phyloP scores from a whole-genome alignment of 345 rosid genomes.

The Populus deltoides region DNA sequence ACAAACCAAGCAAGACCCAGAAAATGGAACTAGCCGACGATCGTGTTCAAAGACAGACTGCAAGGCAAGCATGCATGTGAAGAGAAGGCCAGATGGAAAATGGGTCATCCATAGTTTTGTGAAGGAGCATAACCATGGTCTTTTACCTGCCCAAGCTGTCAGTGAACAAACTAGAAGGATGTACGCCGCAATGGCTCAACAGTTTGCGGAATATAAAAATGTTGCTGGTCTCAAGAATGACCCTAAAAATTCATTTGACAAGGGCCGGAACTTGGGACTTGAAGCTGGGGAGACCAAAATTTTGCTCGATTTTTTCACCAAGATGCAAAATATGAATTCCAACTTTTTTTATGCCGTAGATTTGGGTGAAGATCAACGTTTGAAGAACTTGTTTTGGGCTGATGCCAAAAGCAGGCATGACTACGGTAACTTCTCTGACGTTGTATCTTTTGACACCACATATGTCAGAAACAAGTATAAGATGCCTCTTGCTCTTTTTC shows the following conservation, averaged over 20 bases:
- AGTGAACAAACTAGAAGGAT: conserved; percentile 69
- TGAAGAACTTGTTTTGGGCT: conserved; percentile 60
- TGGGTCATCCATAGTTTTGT: conserved; percentile 68
- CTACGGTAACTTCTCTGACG: conserved; percentile 55
- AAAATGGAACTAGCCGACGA: conserved; percentile 51
- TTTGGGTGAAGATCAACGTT: conserved; percentile 54
- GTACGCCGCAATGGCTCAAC: conserved; percentile 72
- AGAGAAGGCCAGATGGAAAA: conserved; percentile 60
- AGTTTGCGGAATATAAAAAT: conserved; percentile 62
- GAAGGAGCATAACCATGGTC: conserved; percentile 70
- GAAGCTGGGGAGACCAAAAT: conserved; percentile 52
- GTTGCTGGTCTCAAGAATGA: conserved; percentile 48
- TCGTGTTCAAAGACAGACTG: conserved; percentile 62
- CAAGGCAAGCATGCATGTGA: conserved; percentile 78
- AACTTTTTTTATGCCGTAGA: conserved; percentile 68
- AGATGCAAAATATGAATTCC: conserved; percentile 50
- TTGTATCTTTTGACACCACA: conserved; percentile 55
- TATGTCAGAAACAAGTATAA: conserved; percentile 60
- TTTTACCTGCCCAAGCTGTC: conserved; percentile 69
- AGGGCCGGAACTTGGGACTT: conserved; percentile 40
- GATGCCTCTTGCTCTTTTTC: conserved; percentile 58
- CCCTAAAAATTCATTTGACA: conserved; percentile 43
- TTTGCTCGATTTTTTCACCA: conserved; percentile 47
- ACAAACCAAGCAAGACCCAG: conserved; percentile 58
- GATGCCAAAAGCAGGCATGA: conserved; percentile 67